phyloP scores from a whole-genome alignment of 1,284 basidiomycete species.

The Golubevia sp. region DNA sequence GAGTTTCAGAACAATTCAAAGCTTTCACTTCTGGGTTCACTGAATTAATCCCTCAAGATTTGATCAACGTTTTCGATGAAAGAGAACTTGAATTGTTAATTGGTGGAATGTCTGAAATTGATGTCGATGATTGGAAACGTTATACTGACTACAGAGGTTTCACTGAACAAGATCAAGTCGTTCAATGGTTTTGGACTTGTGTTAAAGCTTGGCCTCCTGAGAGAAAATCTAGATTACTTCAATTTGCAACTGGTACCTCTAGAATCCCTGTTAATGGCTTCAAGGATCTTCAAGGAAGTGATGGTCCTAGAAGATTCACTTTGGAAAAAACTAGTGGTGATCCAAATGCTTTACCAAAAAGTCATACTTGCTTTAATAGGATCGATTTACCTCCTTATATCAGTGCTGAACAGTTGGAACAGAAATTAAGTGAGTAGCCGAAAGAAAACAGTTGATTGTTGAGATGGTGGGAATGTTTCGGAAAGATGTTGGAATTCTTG shows the following conservation, averaged over 20 bases:
- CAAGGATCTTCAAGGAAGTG: constrained; percentile 96
- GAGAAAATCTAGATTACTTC: constrained; percentile 56
- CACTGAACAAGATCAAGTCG: constrained; percentile 68
- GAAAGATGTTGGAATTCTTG: too few species aligned
- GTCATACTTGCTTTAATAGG: constrained; percentile 56
- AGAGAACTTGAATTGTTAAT: constrained; percentile 94
- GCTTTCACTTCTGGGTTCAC: constrained; percentile 94
- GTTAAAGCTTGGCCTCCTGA: constrained; percentile 76
- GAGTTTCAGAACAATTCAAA: constrained; percentile 92
- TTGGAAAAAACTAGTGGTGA: constrained; percentile 42
- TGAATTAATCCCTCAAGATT: constrained; percentile 91
- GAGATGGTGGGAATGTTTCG: too few species aligned
- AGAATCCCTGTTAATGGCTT: constrained; percentile 98
- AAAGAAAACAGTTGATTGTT: neutral
- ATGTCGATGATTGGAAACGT: constrained; percentile 72
- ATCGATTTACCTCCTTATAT: constrained; percentile 60
- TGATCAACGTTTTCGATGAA: constrained; percentile 97
- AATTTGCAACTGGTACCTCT: constrained; percentile 97
- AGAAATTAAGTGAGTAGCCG: constrained; percentile 22
- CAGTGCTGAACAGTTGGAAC: constrained; percentile 48
- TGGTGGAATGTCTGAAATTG: constrained; percentile 98
- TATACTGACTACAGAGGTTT: constrained; percentile 70
- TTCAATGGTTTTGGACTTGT: constrained; percentile 99
- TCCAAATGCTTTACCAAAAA: neutral
- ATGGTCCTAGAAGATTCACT: constrained; percentile 72